Evolutionary conservation across 2,329 filamentous ascomycete species (phyloP).

Genomic region (Botrytis paeoniae): DNA sequence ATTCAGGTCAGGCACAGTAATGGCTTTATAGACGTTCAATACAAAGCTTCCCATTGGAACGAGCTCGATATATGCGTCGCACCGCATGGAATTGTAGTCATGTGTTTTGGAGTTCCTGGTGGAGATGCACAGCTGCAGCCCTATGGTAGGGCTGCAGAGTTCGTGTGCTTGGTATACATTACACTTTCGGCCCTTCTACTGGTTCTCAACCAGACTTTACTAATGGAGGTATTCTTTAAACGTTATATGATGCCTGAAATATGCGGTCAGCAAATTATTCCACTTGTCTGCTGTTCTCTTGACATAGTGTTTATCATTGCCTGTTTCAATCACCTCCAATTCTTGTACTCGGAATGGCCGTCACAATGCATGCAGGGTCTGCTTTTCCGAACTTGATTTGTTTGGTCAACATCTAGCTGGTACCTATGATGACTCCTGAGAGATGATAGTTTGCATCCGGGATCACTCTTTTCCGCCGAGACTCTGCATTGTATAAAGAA

Average conservation of each 20-base stretch:
- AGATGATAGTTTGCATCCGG: background rate
- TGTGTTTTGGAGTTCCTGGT: background rate
- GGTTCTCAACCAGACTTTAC: background rate
- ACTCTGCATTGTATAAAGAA: background rate
- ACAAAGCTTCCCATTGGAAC: background rate
- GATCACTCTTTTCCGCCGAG: background rate
- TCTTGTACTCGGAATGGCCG: background rate
- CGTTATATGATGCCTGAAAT: background rate
- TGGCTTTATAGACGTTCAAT: background rate
- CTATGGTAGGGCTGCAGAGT: slow-evolving; percentile 10
- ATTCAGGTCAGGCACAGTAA: slow-evolving; percentile 1
- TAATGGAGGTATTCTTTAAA: background rate
- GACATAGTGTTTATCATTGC: background rate
- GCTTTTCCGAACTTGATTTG: background rate
- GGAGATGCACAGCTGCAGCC: slow-evolving; percentile 12
- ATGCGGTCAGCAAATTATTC: background rate
- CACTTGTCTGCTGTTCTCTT: background rate
- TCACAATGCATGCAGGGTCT: background rate
- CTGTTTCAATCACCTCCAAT: background rate
- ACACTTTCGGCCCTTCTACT: background rate
- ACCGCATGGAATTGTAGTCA: slow-evolving; percentile 1
- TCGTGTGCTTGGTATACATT: background rate
- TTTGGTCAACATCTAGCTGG: background rate
- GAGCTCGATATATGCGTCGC: background rate
- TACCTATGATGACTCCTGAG: background rate